A percentile compares a stretch with the other conserved stretches of the same genome.
These are phyloP conservation scores for Termitomyces sp. DNA, from an alignment of 768 basidiomycete genomes.

Conservation along the genomic window DNA sequence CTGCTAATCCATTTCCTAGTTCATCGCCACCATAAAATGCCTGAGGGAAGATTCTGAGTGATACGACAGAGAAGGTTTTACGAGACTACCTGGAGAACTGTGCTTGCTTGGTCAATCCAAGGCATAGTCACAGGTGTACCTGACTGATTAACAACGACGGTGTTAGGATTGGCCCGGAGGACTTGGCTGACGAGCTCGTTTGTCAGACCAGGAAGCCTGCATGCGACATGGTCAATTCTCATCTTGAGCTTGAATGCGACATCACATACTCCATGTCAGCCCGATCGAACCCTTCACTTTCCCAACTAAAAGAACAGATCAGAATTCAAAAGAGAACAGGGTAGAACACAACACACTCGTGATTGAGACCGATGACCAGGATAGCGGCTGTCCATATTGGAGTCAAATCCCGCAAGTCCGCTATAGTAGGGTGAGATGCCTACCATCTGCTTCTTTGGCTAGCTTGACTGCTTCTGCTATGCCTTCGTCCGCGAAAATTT, in stretches of 20 bases:
- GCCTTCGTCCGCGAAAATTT: slow-evolving; percentile 30
- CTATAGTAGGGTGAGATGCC: neutral
- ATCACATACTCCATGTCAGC: slow-evolving; percentile 32
- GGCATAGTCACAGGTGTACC: slow-evolving; percentile 51
- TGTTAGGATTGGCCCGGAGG: slow-evolving; percentile 45
- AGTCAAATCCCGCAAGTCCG: neutral
- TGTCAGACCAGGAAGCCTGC: slow-evolving; percentile 43
- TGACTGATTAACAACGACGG: slow-evolving; percentile 53
- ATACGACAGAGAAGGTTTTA: neutral
- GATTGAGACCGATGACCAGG: slow-evolving; percentile 49
- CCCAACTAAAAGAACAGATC: slow-evolving; percentile 24
- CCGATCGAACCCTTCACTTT: slow-evolving; percentile 59
- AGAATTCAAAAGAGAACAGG: neutral
- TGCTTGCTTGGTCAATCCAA: slow-evolving; percentile 37
- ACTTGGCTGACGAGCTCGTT: slow-evolving; percentile 47
- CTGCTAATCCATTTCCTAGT: slow-evolving; percentile 50
- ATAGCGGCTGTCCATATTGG: slow-evolving; percentile 27
- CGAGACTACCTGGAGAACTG: slow-evolving; percentile 33
- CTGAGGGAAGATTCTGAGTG: slow-evolving; percentile 15
- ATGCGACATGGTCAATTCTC: neutral
- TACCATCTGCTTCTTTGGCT: slow-evolving; percentile 37
- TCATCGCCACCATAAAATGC: slow-evolving; percentile 54
- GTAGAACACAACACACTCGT: slow-evolving; percentile 32
- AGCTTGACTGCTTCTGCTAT: slow-evolving; percentile 34
- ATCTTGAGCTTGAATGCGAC: neutral